A percentile compares a stretch with the other conserved stretches of the same genome.
Conservation (phyloP, 305 asterid species). For the Fraxinus angustifolia region DNA sequence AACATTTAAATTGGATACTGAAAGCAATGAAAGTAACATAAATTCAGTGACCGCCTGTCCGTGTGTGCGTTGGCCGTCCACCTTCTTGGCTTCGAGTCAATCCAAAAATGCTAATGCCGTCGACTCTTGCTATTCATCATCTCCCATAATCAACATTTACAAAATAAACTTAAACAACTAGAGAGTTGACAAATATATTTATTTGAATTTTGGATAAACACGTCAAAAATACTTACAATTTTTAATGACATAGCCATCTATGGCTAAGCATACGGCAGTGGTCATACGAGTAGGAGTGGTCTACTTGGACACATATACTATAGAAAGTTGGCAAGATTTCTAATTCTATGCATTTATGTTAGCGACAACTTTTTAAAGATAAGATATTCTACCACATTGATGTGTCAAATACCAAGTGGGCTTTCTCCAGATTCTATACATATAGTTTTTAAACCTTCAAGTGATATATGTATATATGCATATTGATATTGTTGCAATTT, state of each 20-base stretch:
- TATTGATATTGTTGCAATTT: background rate
- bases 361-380: conserved; percentile 12
- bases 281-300: conserved; percentile 12
- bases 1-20: background rate
- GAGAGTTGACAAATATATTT: background rate
- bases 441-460: background rate
- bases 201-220: background rate
- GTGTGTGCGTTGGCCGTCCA: background rate
- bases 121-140: background rate
- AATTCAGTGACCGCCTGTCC: background rate
- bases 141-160: background rate
- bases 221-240: background rate
- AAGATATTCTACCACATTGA: conserved; percentile 19
- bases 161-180: too few relatives aligned
- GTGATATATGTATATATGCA: background rate
- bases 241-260: background rate
- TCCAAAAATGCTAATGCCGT: background rate
- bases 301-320: conserved; percentile 28
- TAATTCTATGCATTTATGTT: background rate
- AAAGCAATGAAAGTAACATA: background rate
- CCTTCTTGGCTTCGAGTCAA: background rate
- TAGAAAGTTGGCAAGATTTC: conserved; percentile 17
- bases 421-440: background rate
- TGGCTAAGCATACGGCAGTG: conserved; percentile 8
- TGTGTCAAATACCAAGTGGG: background rate